These are phyloP conservation scores for Rhizophora apiculata DNA, from an alignment of 345 rosid genomes.

Conservation along the genomic window DNA sequence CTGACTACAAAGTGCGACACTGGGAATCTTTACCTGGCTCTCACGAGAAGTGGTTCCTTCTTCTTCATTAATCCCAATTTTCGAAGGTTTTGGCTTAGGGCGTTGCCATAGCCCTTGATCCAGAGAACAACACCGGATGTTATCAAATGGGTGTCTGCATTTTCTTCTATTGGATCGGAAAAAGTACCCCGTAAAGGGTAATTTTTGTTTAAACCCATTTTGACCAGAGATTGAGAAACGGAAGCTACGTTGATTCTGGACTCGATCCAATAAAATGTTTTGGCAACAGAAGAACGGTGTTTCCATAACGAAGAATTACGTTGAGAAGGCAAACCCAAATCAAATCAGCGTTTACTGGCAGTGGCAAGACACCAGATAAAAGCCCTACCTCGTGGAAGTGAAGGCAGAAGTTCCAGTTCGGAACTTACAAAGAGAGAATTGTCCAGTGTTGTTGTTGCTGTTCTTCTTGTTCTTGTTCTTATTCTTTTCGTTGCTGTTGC, in stretches of 20 bases:
- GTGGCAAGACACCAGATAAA: not conserved
- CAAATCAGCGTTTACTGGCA: constrained; percentile 1
- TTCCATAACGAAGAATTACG: constrained; percentile 38
- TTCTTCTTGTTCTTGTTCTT: not conserved
- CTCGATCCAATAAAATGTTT: constrained; percentile 39
- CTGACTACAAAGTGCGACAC: constrained; percentile 59
- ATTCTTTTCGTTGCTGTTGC: not conserved
- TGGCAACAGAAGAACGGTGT: constrained; percentile 46
- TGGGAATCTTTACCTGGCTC: constrained; percentile 38
- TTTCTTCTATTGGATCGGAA: constrained; percentile 37
- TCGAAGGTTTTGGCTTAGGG: constrained; percentile 45
- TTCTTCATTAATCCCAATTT: constrained; percentile 20
- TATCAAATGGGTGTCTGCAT: constrained; percentile 40
- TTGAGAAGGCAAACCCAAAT: constrained; percentile 4
- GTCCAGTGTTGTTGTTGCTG: not conserved
- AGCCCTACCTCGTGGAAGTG: constrained; percentile 9
- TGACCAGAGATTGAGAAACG: constrained; percentile 25
- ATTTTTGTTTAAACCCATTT: constrained; percentile 20
- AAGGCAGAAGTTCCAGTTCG: constrained; percentile 7
- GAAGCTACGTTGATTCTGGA: constrained; percentile 28
- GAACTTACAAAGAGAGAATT: constrained; percentile 7
- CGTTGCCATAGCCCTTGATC: constrained; percentile 53
- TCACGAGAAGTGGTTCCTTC: constrained; percentile 20
- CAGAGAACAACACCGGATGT: constrained; percentile 43
- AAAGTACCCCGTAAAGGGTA: constrained; percentile 37